Conservation (phyloP, 2,329 filamentous ascomycete species). For the Aspergillus sp. region DNA sequence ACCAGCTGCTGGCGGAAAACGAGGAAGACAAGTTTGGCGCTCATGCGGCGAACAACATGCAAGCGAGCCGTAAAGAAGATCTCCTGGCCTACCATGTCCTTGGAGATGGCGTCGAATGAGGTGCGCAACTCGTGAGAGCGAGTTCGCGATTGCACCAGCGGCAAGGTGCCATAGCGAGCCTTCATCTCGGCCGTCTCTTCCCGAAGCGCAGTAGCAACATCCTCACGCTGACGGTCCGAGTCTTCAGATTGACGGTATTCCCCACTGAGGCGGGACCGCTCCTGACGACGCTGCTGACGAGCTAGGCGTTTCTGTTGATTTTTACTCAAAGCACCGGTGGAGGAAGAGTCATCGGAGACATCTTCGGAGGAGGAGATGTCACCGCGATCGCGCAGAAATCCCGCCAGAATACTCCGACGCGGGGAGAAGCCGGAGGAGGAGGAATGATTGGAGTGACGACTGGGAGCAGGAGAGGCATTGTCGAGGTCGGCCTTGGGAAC, state of each 20-base stretch:
- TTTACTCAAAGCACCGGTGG: conserved; percentile 39
- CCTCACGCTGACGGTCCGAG: conserved; percentile 41
- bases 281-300: conserved; percentile 40
- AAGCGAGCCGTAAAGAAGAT: conserved; percentile 70
- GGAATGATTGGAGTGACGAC: conserved; percentile 11
- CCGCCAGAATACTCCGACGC: conserved; percentile 41
- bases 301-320: conserved; percentile 46
- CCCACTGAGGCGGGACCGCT: conserved; percentile 42
- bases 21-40: conserved; percentile 78
- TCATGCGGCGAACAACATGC: conserved; percentile 78
- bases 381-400: conserved; percentile 41
- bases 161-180: conserved; percentile 57
- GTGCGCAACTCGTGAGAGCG: conserved; percentile 49
- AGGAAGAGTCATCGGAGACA: conserved; percentile 38
- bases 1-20: conserved; percentile 80
- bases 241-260: conserved; percentile 39
- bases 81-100: conserved; percentile 56
- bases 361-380: conserved; percentile 46
- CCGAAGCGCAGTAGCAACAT: conserved; percentile 45
- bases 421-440: conserved; percentile 27
- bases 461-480: conserved; percentile 4
- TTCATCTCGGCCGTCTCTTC: conserved; percentile 60
- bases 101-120: conserved; percentile 52
- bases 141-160: conserved; percentile 58
- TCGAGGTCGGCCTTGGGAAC: conserved; percentile 13